Base-by-base conservation (phyloP, 1,139 yeast species). In the Tardiomyces depauwii region DNA sequence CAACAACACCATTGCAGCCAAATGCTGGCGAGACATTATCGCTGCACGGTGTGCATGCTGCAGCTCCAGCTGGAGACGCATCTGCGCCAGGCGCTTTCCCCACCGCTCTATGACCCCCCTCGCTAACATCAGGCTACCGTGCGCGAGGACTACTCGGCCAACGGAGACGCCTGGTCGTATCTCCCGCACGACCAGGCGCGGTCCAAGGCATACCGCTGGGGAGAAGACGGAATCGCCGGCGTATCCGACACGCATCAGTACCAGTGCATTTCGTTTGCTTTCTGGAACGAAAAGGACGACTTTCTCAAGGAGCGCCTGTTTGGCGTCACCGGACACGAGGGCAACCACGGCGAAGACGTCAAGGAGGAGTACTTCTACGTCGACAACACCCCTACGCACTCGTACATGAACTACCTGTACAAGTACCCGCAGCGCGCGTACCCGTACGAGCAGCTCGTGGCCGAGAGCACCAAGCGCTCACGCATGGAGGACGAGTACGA, bases 321-420 rank as follows among this genome's bases (percentile, higher is more conserved):
- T 64, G 97, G 96, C 2, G 74, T 89, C 42, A 88, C 96, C 30
- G 94, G 95, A 44, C 88, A 88, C 18, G 93, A 88, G 61, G 95
- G 95, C 4, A 89, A 89, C 62, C 97, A 89, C 62, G 97, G 97
- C 47, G 97, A 89, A 61, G 97, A 89, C 63, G 95, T 86, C 51
- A 86, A 86, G 67, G 88, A 86, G 63, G 74, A 86, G 48, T 89
- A 86, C 64, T 83, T 77, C 61, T 84, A 86, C 56, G 72, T 89
- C 52, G 97, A 89, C 66, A 88, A 87, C 64, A 83, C 95, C 2
- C 97, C 97, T 5, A 76, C 95, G 11, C 97, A 89, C 65, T 81
- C 95, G 38, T 89, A 88, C 68, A 85, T 87, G 87, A 88, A 89
- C 68, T 87, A 83, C 56, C 72, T 87, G 51, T 89, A 89, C 75